Conservation (phyloP, 768 basidiomycete genomes). For the Termitomyces titanicus region DNA sequence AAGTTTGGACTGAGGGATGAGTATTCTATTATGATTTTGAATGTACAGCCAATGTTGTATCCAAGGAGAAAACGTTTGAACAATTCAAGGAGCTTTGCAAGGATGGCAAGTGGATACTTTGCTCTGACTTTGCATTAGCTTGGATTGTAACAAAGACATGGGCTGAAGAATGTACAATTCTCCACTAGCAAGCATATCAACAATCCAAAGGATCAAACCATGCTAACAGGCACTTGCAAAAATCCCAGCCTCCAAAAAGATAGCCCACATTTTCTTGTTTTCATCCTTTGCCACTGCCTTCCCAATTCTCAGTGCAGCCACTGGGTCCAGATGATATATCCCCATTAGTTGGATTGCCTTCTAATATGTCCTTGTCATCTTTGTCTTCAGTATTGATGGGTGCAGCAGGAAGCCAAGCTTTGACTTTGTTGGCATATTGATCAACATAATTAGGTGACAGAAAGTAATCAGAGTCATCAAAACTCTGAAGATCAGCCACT, state of each 20-base stretch:
- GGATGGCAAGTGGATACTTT: constrained; percentile 23
- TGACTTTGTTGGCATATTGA: constrained; percentile 26
- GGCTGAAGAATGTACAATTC: constrained; percentile 28
- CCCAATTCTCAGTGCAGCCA: constrained; percentile 27
- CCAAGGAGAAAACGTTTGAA: too few species aligned
- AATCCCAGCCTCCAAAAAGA: constrained; percentile 34
- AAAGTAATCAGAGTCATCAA: constrained; percentile 21
- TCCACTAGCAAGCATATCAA: constrained; percentile 31
- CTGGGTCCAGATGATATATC: not conserved
- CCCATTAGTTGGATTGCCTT: constrained; percentile 8
- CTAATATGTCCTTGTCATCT: not conserved
- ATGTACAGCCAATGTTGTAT: too few species aligned
- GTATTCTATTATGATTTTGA: too few species aligned
- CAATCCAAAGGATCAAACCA: constrained; percentile 24
- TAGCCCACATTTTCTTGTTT: constrained; percentile 28
- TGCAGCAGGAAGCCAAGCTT: not conserved
- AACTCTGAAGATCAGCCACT: constrained; percentile 15
- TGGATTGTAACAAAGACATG: not conserved
- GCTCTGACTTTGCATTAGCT: constrained; percentile 12
- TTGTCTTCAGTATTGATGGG: not conserved
- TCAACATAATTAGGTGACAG: constrained; percentile 23
- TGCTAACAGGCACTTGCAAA: constrained; percentile 33
- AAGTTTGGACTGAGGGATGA: too few species aligned
- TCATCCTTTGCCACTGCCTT: constrained; percentile 24
- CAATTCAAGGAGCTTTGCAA: constrained; percentile 19